A percentile compares a stretch with the other conserved stretches of the same genome.
Conservation (phyloP, 2,329 filamentous ascomycete species). For the Phialophora chinensis region DNA sequence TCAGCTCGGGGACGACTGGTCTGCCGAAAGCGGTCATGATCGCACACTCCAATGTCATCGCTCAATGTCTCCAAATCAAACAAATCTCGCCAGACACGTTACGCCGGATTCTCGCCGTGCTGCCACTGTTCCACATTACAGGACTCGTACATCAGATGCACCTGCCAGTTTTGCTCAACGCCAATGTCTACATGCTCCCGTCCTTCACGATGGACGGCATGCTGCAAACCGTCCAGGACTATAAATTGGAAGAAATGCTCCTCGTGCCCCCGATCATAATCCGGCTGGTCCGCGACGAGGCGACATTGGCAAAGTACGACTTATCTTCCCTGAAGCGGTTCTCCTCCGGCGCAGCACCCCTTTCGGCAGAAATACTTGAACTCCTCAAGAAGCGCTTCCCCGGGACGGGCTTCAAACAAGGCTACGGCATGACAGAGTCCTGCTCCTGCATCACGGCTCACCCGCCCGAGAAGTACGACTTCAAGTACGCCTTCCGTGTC, state of each 20-base stretch:
- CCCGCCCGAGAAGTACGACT: constrained; percentile 61
- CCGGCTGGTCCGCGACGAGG: constrained; percentile 61
- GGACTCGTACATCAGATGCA: constrained; percentile 69
- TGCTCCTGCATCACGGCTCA: constrained; percentile 69
- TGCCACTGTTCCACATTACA: constrained; percentile 65
- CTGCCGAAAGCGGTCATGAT: constrained; percentile 47
- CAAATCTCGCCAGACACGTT: constrained; percentile 58
- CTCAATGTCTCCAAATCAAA: constrained; percentile 66
- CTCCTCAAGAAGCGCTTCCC: constrained; percentile 64
- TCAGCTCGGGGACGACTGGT: constrained; percentile 45
- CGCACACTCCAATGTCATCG: constrained; percentile 59
- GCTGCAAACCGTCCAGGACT: constrained; percentile 59
- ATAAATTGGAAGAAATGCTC: constrained; percentile 62
- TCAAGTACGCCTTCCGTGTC: constrained; percentile 59
- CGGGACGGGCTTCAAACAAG: constrained; percentile 65
- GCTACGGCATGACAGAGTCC: constrained; percentile 72
- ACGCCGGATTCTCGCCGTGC: constrained; percentile 61
- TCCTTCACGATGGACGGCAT: constrained; percentile 67
- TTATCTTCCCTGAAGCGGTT: constrained; percentile 62
- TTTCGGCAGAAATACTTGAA: constrained; percentile 63
- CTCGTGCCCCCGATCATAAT: constrained; percentile 68
- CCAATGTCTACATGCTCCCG: constrained; percentile 69
- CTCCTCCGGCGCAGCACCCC: constrained; percentile 65
- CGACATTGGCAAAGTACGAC: constrained; percentile 61
- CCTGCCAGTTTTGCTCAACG: constrained; percentile 67